phyloP scores from a whole-genome alignment of 2,329 filamentous ascomycete species.

The Cordyceps pruinosa region DNA sequence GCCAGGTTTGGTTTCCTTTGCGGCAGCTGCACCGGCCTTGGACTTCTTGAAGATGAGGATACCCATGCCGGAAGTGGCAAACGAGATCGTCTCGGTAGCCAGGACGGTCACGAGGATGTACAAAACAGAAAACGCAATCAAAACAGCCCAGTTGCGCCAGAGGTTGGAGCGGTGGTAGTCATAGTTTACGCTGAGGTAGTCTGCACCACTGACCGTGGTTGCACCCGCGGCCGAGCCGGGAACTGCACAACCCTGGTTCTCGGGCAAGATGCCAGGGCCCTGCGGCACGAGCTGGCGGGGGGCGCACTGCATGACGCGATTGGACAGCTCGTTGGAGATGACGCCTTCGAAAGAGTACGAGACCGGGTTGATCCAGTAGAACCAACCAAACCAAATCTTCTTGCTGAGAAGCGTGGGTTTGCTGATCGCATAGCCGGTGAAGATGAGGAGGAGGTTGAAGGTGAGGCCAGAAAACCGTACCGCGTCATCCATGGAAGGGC shows the following conservation, averaged over 20 bases:
- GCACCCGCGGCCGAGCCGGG: conserved; percentile 45
- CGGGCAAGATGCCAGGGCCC: conserved; percentile 32
- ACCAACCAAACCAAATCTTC: conserved; percentile 66
- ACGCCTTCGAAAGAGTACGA: conserved; percentile 59
- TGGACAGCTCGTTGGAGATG: conserved; percentile 47
- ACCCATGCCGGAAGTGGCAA: conserved; percentile 56
- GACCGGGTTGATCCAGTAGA: conserved; percentile 57
- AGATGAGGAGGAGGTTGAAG: conserved; percentile 57
- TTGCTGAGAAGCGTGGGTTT: conserved; percentile 44
- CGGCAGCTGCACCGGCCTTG: conserved; percentile 48
- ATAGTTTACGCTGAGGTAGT: conserved; percentile 46
- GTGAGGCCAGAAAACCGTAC: conserved; percentile 49
- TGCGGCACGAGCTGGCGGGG: conserved; percentile 39
- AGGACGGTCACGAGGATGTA: conserved; percentile 66
- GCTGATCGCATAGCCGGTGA: conserved; percentile 56
- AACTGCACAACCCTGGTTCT: conserved; percentile 48
- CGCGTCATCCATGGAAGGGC: conserved; percentile 55
- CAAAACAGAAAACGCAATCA: conserved; percentile 64
- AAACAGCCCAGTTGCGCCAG: conserved; percentile 68
- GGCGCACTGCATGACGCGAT: conserved; percentile 43
- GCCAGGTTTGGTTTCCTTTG: conserved; percentile 16
- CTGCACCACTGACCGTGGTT: conserved; percentile 41
- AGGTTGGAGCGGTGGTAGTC: conserved; percentile 48
- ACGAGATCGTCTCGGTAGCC: conserved; percentile 59
- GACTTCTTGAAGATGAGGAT: conserved; percentile 66